Conservation (phyloP, 148 eudicot genomes). For the Nepenthes gracilis region DNA sequence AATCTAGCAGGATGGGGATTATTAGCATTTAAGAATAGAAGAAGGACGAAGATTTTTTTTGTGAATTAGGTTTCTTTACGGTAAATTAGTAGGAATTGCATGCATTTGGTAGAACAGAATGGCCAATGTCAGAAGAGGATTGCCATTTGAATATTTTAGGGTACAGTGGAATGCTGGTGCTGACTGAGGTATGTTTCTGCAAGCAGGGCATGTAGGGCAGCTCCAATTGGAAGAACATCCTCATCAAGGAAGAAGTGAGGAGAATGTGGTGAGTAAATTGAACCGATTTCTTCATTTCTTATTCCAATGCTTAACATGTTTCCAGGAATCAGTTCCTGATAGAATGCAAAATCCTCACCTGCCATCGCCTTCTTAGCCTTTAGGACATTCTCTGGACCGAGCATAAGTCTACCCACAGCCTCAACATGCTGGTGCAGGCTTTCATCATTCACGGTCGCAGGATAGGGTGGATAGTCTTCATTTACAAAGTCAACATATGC, state of each 20-base stretch:
- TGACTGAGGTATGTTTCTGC: constrained; percentile 49
- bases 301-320: constrained; percentile 49
- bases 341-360: constrained; percentile 83
- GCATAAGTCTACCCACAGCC: constrained; percentile 28
- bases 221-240: constrained; percentile 66
- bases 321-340: constrained; percentile 67
- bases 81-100: too few species aligned
- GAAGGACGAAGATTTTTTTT: too few species aligned
- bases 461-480: constrained; percentile 40
- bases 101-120: too few species aligned
- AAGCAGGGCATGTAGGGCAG: constrained; percentile 43
- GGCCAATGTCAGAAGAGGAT: too few species aligned
- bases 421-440: constrained; percentile 40
- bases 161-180: constrained; percentile 8
- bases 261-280: constrained; percentile 54
- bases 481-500: constrained; percentile 31
- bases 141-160: background rate
- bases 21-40: too few species aligned
- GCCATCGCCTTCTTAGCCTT: constrained; percentile 45
- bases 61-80: too few species aligned
- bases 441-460: constrained; percentile 52
- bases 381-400: constrained; percentile 46
- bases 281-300: constrained; percentile 49
- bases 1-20: too few species aligned
- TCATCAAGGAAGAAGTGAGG: constrained; percentile 74